Base-by-base conservation (phyloP, 129 eudicot species). In the Kitagawia praeruptora region DNA sequence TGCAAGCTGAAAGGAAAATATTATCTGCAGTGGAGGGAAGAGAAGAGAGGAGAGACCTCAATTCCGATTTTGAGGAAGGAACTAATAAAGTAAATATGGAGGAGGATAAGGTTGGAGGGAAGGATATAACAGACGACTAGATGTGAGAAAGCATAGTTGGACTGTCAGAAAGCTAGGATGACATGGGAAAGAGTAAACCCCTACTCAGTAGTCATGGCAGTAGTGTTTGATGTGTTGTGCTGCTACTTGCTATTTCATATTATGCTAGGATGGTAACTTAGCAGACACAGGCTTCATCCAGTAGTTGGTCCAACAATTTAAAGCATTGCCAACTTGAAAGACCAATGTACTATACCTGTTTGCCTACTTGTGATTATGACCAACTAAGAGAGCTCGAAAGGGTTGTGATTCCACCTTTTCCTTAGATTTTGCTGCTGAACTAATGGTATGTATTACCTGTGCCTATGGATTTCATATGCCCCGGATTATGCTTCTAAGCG, bases 1-100 rank as follows among this genome's bases (percentile, higher is more conserved):
- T 79, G 8, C 77, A 77, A 44, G 82, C 73, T 39, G 53, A 74
- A 71, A 78, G 64, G 61, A 80, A 77, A 75, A 69, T 53, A 39
- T 71, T 69, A 12, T 53, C 56, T 69, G 72, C 84, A 51, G 81
- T 74, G 63, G 75, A 44, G 58, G 75, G 58, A 76, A 79, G 25
- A 37, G 28, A 78, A 76, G 75, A 49, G 73, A 63, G 28, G 10
- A 45, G 76, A 27, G 84, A 83, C 42, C 46, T 47, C 51, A 75
- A 37, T 75, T 75, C 72, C 78, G 28, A 75, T 56, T 81, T 75
- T 47, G 73, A 25, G 73, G 73, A 66, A 25, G 73, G 19, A 66
- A 14, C 6, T 66, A 28, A 38, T 73, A 23, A 73, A 19, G 51
- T 42, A 3, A 67, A 70, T 39, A 34, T 31, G 74, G 44, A 69